Evolutionary conservation across 192 early-diverging fungal genomes (phyloP).

Genomic region (Mortierella hygrophila): DNA sequence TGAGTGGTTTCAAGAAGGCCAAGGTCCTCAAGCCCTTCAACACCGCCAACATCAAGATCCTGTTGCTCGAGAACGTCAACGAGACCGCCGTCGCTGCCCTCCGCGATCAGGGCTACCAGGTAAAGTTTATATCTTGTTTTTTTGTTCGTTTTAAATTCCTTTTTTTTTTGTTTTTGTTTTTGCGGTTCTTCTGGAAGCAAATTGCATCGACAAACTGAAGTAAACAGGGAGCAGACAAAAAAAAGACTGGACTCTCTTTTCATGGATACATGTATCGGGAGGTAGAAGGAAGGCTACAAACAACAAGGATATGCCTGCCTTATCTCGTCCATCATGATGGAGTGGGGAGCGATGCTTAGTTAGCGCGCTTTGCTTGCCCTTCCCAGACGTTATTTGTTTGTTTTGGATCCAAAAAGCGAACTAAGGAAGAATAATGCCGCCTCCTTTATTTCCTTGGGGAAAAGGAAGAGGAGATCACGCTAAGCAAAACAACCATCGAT

Average conservation of each 20-base stretch:
- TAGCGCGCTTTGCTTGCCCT: not conserved
- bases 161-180: not conserved
- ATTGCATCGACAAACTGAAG: no score
- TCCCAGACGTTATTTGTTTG: not conserved
- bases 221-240: no score
- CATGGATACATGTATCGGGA: not conserved
- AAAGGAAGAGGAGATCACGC: not conserved
- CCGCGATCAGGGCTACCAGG: slow-evolving; percentile 91
- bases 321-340: not conserved
- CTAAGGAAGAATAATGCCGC: slow-evolving; percentile 4
- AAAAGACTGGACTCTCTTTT: no score
- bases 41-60: slow-evolving; percentile 90
- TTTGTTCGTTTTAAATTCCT: not conserved
- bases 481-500: not conserved
- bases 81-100: slow-evolving; percentile 83
- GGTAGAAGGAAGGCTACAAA: not conserved
- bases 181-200: no score
- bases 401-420: not conserved
- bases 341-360: not conserved
- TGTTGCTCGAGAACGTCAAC: slow-evolving; percentile 93
- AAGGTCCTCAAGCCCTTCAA: slow-evolving; percentile 81
- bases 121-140: slow-evolving; percentile 22
- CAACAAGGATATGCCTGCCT: no score
- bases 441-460: not conserved
- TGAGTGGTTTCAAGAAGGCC: slow-evolving; percentile 53